phyloP scores from a whole-genome alignment of 805 yeast genomes.

The Torulaspora indica region DNA sequence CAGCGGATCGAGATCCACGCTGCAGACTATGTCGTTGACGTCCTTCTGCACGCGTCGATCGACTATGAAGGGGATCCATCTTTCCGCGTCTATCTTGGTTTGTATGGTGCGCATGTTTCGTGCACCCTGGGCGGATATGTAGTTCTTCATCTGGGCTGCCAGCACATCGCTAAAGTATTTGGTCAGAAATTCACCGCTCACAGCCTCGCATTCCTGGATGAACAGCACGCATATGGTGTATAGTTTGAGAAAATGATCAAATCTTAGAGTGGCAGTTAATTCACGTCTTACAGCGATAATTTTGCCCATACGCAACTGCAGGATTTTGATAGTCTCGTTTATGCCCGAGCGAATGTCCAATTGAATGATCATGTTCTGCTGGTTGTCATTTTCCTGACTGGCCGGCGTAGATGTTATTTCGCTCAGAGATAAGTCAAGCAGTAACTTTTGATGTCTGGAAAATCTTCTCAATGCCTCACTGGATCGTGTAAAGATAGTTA shows the following conservation, averaged over 20 bases:
- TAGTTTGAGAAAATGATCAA: constrained; percentile 60
- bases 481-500: constrained; percentile 53
- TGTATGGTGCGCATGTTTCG: constrained; percentile 45
- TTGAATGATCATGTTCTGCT: constrained; percentile 44
- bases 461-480: constrained; percentile 72
- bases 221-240: constrained; percentile 65
- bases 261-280: constrained; percentile 53
- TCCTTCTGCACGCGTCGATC: constrained; percentile 43
- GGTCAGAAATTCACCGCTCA: constrained; percentile 61
- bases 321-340: constrained; percentile 59
- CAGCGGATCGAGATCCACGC: constrained; percentile 44
- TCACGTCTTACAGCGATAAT: constrained; percentile 74
- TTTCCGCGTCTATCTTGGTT: constrained; percentile 56
- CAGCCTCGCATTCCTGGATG: constrained; percentile 74
- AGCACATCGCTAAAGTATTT: constrained; percentile 63
- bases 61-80: constrained; percentile 74
- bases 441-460: constrained; percentile 69
- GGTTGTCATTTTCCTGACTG: constrained; percentile 30
- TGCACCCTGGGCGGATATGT: constrained; percentile 51
- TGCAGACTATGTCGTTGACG: constrained; percentile 48
- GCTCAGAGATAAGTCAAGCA: constrained; percentile 65
- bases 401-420: constrained; percentile 31
- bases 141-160: constrained; percentile 60
- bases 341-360: constrained; percentile 65
- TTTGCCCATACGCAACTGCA: constrained; percentile 74